Evolutionary conservation across 768 basidiomycete genomes (phyloP).

Genomic region (Boletus tylopilopsis): DNA sequence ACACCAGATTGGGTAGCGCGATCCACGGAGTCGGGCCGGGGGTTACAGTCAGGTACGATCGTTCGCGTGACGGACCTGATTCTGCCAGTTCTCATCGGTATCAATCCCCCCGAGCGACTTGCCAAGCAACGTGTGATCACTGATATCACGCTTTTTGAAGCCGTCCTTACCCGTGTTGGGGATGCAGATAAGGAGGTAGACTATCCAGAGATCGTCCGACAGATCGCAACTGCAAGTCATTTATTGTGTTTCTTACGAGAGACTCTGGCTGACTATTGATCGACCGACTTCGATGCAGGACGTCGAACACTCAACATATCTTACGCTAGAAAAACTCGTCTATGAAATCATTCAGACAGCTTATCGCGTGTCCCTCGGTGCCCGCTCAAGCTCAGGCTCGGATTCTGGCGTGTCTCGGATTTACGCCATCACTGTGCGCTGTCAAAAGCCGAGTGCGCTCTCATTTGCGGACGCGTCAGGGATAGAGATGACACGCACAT

Average conservation of each 20-base stretch:
- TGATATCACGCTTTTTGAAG: slow-evolving; percentile 46
- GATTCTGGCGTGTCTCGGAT: slow-evolving; percentile 25
- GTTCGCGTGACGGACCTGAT: slow-evolving; percentile 45
- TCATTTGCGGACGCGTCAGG: slow-evolving; percentile 63
- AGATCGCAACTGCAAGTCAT: slow-evolving; percentile 26
- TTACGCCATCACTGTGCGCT: slow-evolving; percentile 44
- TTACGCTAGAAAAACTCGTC: slow-evolving; percentile 22
- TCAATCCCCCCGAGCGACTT: slow-evolving; percentile 65
- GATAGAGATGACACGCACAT: slow-evolving; percentile 52
- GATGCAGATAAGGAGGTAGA: slow-evolving; percentile 15
- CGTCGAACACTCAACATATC: slow-evolving; percentile 9
- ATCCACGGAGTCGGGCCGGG: neutral
- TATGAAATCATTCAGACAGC: slow-evolving; percentile 48
- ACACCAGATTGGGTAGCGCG: neutral
- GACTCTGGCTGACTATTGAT: neutral
- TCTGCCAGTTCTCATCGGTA: slow-evolving; percentile 59
- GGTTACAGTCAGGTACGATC: slow-evolving; percentile 15
- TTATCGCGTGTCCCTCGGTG: slow-evolving; percentile 62
- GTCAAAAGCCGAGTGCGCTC: slow-evolving; percentile 70
- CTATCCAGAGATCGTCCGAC: slow-evolving; percentile 36
- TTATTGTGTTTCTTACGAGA: neutral
- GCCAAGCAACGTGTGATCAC: slow-evolving; percentile 61
- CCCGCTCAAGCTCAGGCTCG: neutral
- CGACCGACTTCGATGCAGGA: neutral
- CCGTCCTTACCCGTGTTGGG: slow-evolving; percentile 9